Evolutionary conservation across 179 eudicot species (phyloP), one percentile per base, ranked within the genome.

Genomic region (Spergularia azorica): DNA sequence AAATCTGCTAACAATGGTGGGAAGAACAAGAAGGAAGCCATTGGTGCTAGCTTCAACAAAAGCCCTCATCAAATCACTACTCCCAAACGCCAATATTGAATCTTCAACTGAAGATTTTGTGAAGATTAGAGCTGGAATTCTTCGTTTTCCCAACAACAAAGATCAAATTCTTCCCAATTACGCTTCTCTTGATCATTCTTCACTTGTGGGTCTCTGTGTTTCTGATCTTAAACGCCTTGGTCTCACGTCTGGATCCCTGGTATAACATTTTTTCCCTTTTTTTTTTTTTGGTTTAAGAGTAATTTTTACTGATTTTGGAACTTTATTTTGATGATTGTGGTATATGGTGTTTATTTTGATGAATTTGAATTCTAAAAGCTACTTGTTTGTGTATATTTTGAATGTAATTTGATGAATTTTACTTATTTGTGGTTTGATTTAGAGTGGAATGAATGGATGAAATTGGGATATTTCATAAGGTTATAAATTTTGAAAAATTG

Each of bases 41-140:
- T 77, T 95, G 80, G 78, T 95, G 75, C 89, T 95, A n/a, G 88
- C 95, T 75, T 89, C 97, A 43, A 95, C 98, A 61, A 89, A 86
- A 85, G 79, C 90, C 75, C 92, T 95, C n/a, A 60, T 92, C 76
- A 72, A 81, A 58, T 87, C 97, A 15, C 26, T 87, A n/a, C 86
- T 83, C 18, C 72, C 56, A 59, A 59, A 87, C 41, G 62, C 88
- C 46, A 67, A 32, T 51, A 15, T 71, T 16, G 9, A 54, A 20
- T 70, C 73, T 14, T 55, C 18, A 5, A 4, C 46, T 32, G 61
- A 36, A 13, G 63, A 55, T 63, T 48, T 6, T 11, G 74, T 88
- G 26, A 71, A 81, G 66, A 65, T 91, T 6, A 86, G 69, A 65
- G 97, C 92, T 2, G 98, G 98, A 58, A 89, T 95, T 75, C 88